Conservation (phyloP, 208 protist genomes). For the Leishmania arabica region DNA sequence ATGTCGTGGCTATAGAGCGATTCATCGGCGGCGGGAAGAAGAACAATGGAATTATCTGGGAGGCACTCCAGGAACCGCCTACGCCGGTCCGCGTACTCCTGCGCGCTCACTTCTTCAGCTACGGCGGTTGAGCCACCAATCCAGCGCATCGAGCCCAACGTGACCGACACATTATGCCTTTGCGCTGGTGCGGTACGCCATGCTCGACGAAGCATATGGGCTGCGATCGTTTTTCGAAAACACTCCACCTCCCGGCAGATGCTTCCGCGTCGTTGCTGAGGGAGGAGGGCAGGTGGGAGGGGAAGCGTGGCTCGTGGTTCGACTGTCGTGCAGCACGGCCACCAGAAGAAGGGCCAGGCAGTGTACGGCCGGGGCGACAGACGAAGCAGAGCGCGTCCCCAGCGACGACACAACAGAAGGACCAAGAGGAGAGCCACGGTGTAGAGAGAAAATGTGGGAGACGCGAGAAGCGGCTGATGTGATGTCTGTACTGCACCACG, state of each 20-base stretch:
- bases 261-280: background rate
- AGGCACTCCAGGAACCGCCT: constrained; percentile 33
- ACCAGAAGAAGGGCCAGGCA: background rate
- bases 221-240: background rate
- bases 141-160: background rate
- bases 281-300: background rate
- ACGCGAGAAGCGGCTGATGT: background rate
- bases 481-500: background rate
- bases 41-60: constrained; percentile 36
- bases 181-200: constrained; percentile 1
- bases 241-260: background rate
- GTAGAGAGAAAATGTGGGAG: background rate
- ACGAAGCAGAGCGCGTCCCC: background rate
- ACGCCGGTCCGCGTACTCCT: constrained; percentile 43
- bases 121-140: background rate
- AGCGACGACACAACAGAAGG: background rate
- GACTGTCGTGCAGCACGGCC: background rate
- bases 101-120: constrained; percentile 5
- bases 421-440: background rate
- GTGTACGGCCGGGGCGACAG: background rate
- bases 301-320: background rate
- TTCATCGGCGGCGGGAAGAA: constrained; percentile 49
- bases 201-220: constrained; percentile 6
- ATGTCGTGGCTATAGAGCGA: constrained; percentile 39
- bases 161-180: background rate